phyloP scores from a whole-genome alignment of 2,329 filamentous ascomycete genomes.

The Beauveria pseudobassiana region DNA sequence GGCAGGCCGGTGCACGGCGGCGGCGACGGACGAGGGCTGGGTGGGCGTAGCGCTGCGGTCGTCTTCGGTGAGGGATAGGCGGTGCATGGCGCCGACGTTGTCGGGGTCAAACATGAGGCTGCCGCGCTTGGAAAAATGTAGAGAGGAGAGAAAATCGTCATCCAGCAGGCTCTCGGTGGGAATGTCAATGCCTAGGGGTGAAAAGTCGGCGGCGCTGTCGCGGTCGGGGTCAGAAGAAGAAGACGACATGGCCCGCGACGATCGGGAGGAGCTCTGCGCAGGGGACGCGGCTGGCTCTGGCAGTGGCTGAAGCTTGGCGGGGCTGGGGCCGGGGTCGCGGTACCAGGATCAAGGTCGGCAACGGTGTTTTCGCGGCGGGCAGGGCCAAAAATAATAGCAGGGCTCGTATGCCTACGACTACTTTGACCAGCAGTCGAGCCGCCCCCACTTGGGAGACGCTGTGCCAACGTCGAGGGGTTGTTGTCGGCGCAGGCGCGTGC shows the following conservation, averaged over 20 bases:
- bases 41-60: slow-evolving; percentile 17
- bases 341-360: neutral
- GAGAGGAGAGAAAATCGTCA: slow-evolving; percentile 47
- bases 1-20: neutral
- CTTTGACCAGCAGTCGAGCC: neutral
- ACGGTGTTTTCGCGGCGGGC: neutral
- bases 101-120: slow-evolving; percentile 54
- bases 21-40: neutral
- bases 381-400: neutral
- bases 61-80: slow-evolving; percentile 14
- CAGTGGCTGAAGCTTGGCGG: slow-evolving; percentile 3
- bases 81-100: slow-evolving; percentile 20
- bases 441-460: neutral
- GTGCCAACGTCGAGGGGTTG: neutral
- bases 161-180: slow-evolving; percentile 50
- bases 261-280: slow-evolving; percentile 14
- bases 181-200: slow-evolving; percentile 45
- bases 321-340: slow-evolving; percentile 5
- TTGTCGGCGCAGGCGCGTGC: neutral
- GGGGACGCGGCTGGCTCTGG: neutral
- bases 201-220: neutral
- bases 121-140: slow-evolving; percentile 56
- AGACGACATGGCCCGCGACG: slow-evolving; percentile 18
- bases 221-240: slow-evolving; percentile 18
- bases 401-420: neutral